Conservation (phyloP, 2,329 filamentous ascomycete genomes). For the Diaporthe sp. region DNA sequence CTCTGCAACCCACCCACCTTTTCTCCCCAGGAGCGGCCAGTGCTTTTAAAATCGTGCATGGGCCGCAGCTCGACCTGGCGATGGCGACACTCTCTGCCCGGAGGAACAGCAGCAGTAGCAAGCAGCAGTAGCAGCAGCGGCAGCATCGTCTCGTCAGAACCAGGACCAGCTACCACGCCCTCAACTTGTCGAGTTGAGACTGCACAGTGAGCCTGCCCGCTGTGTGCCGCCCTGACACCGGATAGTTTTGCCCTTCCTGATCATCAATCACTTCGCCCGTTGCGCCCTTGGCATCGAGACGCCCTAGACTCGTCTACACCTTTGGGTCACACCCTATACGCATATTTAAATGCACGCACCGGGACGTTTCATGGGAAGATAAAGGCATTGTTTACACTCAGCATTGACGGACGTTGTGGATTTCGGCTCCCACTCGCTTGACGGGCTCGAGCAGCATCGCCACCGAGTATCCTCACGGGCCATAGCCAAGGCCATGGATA, state of each 20-base stretch:
- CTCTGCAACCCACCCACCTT: neutral
- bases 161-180: neutral
- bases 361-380: neutral
- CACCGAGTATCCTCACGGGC: neutral
- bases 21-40: neutral
- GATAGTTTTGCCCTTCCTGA: neutral
- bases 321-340: neutral
- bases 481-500: neutral
- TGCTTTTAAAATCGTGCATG: neutral
- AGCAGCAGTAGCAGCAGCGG: neutral
- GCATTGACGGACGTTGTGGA: neutral
- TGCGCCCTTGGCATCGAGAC: neutral
- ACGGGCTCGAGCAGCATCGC: neutral
- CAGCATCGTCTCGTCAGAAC: neutral
- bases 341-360: neutral
- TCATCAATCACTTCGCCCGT: neutral
- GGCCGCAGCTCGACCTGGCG: neutral
- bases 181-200: neutral
- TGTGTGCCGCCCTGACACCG: neutral
- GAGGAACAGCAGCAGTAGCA: neutral
- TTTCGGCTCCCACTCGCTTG: neutral
- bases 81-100: neutral
- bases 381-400: neutral
- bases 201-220: neutral
- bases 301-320: too few relatives aligned